phyloP scores from a whole-genome alignment of 495 filamentous ascomycete species.

The Lophium mytilinum region DNA sequence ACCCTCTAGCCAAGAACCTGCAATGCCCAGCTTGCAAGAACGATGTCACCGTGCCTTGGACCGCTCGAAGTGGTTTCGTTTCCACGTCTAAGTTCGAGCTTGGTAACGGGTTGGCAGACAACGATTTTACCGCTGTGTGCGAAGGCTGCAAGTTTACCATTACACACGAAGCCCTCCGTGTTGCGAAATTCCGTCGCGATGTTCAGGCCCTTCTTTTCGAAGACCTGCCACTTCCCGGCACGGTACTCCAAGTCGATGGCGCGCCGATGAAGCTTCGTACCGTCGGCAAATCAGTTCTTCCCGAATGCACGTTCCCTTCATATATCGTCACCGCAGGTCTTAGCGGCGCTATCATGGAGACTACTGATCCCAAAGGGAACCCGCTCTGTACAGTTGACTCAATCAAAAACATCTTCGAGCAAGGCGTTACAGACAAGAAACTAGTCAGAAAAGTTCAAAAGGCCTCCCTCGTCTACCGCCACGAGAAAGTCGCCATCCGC shows the following conservation, averaged over 20 bases:
- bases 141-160: not conserved
- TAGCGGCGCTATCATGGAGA: not conserved
- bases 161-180: not conserved
- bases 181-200: not conserved
- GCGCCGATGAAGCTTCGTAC: not conserved
- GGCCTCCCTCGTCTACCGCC: not conserved
- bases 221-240: constrained; percentile 1
- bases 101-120: not conserved
- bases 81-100: not conserved
- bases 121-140: not conserved
- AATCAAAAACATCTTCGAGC: not conserved
- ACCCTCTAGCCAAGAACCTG: constrained; percentile 40
- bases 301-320: not conserved
- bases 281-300: not conserved
- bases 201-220: not conserved
- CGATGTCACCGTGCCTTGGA: constrained; percentile 44
- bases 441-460: not conserved
- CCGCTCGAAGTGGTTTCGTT: not conserved
- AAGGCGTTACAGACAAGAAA: not conserved
- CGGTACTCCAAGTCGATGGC: not conserved
- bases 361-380: not conserved
- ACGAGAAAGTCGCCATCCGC: constrained; percentile 38
- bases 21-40: constrained; percentile 49
- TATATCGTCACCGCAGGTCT: not conserved
- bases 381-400: not conserved